Evolutionary conservation across 1,284 basidiomycete species (phyloP).

Genomic region (Ceratobasidium sp.): DNA sequence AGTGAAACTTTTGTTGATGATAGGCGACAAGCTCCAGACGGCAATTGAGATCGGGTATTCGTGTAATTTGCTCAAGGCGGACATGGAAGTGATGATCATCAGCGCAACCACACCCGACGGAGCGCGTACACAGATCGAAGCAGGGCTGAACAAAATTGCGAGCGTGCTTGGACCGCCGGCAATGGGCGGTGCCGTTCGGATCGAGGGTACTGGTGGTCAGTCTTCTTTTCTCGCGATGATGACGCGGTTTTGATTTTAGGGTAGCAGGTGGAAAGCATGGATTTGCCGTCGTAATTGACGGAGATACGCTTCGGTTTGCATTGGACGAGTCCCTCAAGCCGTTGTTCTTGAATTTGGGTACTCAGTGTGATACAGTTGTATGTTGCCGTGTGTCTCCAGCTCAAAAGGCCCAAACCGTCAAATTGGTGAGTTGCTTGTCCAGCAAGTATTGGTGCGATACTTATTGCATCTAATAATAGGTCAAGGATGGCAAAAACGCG

Average conservation of each 20-base stretch:
- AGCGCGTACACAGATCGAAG: constrained; percentile 87
- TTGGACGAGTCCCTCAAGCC: constrained; percentile 79
- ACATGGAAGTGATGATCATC: constrained; percentile 97
- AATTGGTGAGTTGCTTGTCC: constrained; percentile 64
- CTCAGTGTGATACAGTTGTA: constrained; percentile 96
- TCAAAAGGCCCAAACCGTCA: constrained; percentile 95
- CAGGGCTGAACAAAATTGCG: constrained; percentile 92
- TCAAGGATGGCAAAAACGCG: constrained; percentile 93
- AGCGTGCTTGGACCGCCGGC: constrained; percentile 73
- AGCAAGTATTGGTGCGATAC: not conserved
- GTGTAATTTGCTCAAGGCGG: constrained; percentile 89
- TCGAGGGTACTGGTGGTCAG: constrained; percentile 11
- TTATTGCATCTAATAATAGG: constrained; percentile 56
- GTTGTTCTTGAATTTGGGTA: constrained; percentile 89
- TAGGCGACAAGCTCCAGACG: constrained; percentile 95
- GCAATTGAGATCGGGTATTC: constrained; percentile 96
- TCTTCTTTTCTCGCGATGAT: not conserved
- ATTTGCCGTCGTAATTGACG: constrained; percentile 96
- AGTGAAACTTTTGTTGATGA: constrained; percentile 44
- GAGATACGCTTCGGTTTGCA: constrained; percentile 88
- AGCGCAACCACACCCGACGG: constrained; percentile 81
- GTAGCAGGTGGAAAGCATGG: constrained; percentile 60
- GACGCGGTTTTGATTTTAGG: constrained; percentile 14
- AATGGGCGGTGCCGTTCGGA: constrained; percentile 36
- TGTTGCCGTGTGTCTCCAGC: constrained; percentile 97